Evolutionary conservation across 768 basidiomycete species (phyloP).

Genomic region (Termitomyces bulborhizus): DNA sequence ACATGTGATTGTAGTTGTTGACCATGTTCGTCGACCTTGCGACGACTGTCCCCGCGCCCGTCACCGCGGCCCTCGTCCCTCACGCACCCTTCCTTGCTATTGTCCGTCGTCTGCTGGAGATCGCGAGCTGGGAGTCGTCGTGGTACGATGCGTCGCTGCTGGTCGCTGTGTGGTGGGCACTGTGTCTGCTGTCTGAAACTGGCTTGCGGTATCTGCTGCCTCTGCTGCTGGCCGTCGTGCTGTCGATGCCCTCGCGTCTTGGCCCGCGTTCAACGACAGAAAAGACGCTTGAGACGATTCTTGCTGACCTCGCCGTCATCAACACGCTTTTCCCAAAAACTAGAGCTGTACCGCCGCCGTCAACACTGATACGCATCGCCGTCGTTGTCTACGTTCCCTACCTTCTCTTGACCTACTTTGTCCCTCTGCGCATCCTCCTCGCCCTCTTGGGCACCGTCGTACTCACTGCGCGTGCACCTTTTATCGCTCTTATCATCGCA

Average conservation of each 20-base stretch:
- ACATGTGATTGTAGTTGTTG: background rate
- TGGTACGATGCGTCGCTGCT: slow-evolving; percentile 63
- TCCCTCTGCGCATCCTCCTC: slow-evolving; percentile 57
- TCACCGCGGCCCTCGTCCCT: slow-evolving; percentile 54
- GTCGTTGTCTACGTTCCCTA: slow-evolving; percentile 59
- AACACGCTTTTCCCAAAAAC: slow-evolving; percentile 48
- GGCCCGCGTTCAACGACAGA: slow-evolving; percentile 43
- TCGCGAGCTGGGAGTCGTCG: slow-evolving; percentile 50
- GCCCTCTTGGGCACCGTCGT: slow-evolving; percentile 39
- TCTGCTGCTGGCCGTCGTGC: slow-evolving; percentile 5
- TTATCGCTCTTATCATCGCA: slow-evolving; percentile 48
- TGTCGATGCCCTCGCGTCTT: slow-evolving; percentile 10
- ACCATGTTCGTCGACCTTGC: slow-evolving; percentile 36
- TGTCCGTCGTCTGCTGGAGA: slow-evolving; percentile 36
- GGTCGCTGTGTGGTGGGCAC: slow-evolving; percentile 71
- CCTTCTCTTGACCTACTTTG: slow-evolving; percentile 52
- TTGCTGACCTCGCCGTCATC: slow-evolving; percentile 64
- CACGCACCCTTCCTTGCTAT: slow-evolving; percentile 50
- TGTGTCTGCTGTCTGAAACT: slow-evolving; percentile 55
- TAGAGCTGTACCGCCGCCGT: slow-evolving; percentile 23
- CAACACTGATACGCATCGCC: slow-evolving; percentile 48
- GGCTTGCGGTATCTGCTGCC: slow-evolving; percentile 33
- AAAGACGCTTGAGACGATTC: slow-evolving; percentile 39
- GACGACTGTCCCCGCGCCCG: slow-evolving; percentile 51
- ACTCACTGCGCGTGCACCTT: slow-evolving; percentile 63